Percentiles rank a stretch among this genome's conserved stretches.
Evolutionary conservation across 176 grass and related monocot species (phyloP).

Genomic region (Alopecurus myosuroides): DNA sequence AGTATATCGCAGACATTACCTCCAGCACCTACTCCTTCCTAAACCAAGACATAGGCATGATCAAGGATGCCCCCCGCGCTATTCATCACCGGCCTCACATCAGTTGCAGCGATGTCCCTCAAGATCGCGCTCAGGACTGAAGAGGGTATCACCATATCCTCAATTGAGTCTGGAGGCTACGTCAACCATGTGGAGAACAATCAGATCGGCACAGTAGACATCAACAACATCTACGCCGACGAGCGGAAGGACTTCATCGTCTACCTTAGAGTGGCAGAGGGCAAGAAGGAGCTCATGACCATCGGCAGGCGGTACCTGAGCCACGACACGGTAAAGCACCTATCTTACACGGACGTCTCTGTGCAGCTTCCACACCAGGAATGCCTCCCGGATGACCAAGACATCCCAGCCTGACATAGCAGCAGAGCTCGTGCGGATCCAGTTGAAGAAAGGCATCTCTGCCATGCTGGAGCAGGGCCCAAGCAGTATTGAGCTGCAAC

Average conservation of each 20-base stretch:
- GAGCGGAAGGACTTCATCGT: not conserved
- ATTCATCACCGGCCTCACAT: constrained; percentile 29
- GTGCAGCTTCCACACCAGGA: not conserved
- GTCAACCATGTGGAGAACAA: not conserved
- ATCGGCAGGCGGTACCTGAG: not conserved
- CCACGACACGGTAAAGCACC: not conserved
- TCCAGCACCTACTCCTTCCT: constrained; percentile 38
- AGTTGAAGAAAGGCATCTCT: not conserved
- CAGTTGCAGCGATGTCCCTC: constrained; percentile 16
- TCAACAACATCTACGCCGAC: constrained; percentile 20
- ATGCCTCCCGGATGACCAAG: not conserved
- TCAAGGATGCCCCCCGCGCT: constrained; percentile 33
- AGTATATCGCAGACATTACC: not conserved
- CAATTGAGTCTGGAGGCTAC: constrained; percentile 25
- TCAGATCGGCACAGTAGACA: not conserved
- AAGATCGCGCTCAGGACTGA: not conserved
- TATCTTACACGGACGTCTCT: not conserved
- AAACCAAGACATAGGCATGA: constrained; percentile 13
- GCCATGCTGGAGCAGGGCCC: not conserved
- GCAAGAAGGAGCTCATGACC: not conserved
- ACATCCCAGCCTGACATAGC: not conserved
- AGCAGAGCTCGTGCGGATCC: not conserved
- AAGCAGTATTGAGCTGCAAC: too few species aligned
- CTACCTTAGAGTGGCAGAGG: not conserved
- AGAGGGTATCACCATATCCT: constrained; percentile 10